Evolutionary conservation across 2,329 filamentous ascomycete genomes (phyloP).

Genomic region (Eutypella sp.): DNA sequence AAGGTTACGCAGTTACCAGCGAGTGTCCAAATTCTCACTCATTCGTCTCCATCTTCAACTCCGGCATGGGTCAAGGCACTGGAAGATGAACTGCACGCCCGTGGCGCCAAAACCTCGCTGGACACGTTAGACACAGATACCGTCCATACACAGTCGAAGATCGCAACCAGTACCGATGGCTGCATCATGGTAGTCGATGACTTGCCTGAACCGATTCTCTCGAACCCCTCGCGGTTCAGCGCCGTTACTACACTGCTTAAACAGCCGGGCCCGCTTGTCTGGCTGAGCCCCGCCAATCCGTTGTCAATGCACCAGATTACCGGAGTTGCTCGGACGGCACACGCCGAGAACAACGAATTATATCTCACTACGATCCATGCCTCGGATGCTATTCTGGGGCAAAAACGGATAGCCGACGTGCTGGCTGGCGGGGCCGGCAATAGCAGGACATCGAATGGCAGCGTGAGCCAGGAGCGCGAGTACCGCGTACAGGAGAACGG

Average conservation of each 20-base stretch:
- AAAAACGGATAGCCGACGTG: conserved; percentile 1
- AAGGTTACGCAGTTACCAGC: neutral
- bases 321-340: conserved; percentile 14
- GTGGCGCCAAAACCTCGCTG: neutral
- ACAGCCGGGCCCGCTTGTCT: conserved; percentile 4
- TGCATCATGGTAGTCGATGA: conserved; percentile 7
- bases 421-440: too few relatives aligned
- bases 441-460: neutral
- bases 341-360: conserved; percentile 14
- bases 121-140: neutral
- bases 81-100: neutral
- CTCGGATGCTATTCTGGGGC: conserved; percentile 1
- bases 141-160: neutral
- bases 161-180: neutral
- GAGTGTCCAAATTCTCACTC: conserved; percentile 1
- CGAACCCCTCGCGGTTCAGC: conserved; percentile 1
- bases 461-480: conserved; percentile 12
- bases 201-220: conserved; percentile 4
- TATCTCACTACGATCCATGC: conserved; percentile 11
- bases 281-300: conserved; percentile 10
- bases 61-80: neutral
- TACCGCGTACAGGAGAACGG: conserved; percentile 6
- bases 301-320: conserved; percentile 11
- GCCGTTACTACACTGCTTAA: conserved; percentile 5
- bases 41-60: neutral